Evolutionary conservation across 2,329 filamentous ascomycete species (phyloP).

Genomic region (Phialophora verrucosa): DNA sequence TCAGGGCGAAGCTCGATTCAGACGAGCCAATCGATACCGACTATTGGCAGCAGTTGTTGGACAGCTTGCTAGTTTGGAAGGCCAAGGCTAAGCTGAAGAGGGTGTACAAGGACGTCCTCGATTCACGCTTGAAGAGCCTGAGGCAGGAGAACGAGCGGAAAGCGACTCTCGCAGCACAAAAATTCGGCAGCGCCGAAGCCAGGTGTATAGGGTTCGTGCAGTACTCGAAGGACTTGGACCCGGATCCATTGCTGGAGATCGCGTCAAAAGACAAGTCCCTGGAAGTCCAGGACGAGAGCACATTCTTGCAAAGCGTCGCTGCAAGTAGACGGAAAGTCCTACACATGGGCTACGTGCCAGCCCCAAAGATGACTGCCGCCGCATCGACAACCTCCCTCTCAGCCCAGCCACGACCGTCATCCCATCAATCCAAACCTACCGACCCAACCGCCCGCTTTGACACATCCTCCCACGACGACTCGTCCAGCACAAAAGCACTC

Average conservation of each 20-base stretch:
- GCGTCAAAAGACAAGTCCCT: slow-evolving; percentile 67
- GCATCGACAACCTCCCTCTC: slow-evolving; percentile 42
- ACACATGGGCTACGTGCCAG: slow-evolving; percentile 72
- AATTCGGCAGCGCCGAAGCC: slow-evolving; percentile 49
- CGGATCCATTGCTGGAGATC: slow-evolving; percentile 69
- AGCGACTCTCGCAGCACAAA: slow-evolving; percentile 52
- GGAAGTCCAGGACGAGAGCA: slow-evolving; percentile 60
- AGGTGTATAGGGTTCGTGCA: slow-evolving; percentile 33
- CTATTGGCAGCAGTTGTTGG: slow-evolving; percentile 94
- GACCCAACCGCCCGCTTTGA: slow-evolving; percentile 41
- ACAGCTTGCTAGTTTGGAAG: slow-evolving; percentile 86
- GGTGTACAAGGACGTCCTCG: slow-evolving; percentile 76
- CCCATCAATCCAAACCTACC: slow-evolving; percentile 34
- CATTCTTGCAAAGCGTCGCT: slow-evolving; percentile 62
- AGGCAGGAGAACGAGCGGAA: slow-evolving; percentile 71
- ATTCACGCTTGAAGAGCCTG: slow-evolving; percentile 70
- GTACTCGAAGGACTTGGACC: slow-evolving; percentile 61
- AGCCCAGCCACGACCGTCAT: slow-evolving; percentile 10
- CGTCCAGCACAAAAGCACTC: slow-evolving; percentile 72
- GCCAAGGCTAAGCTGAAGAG: slow-evolving; percentile 82
- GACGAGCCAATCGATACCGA: slow-evolving; percentile 94
- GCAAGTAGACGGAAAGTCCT: slow-evolving; percentile 65
- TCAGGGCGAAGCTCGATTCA: slow-evolving; percentile 81
- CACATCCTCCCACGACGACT: slow-evolving; percentile 22
- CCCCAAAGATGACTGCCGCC: slow-evolving; percentile 51